Base-by-base conservation (phyloP, 2,329 filamentous ascomycete species). In the Ascochyta koolunga region DNA sequence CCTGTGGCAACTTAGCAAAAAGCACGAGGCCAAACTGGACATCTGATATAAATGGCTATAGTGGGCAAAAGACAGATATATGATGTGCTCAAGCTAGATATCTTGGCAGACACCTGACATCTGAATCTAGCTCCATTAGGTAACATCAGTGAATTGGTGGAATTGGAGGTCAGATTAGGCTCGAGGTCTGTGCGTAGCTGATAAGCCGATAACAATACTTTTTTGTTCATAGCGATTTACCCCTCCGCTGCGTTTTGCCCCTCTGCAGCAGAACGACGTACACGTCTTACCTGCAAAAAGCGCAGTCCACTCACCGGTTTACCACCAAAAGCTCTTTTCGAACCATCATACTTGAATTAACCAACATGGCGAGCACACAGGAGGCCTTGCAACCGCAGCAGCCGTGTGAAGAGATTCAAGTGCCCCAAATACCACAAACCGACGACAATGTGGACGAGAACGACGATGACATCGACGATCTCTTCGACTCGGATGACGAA, bases 391-490 rank as follows among this genome's bases (percentile, higher is more conserved):
- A 50, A 19, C 45, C 52, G 22, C 37, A 38, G 11, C 59, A 60
- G 16, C 45, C 61, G 22, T 37, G 45, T 15, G 39, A 43, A 39
- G 41, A 49, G 16, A 32, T 48, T 21, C 45, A 55, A 15, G 37
- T 51, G 4, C 50, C 43, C 9, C 50, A 61, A 25, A 54, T 50
- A 31, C 40, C 40, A 21, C 50, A 60, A 38, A 21, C 45, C 21
- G 51, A 57, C n/a, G 37, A 50, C 3, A 35, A 41, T 13, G 54
- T 57, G 5, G 58, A 63, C 4, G 50, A 64, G 18, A 84, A 87
- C 37, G 84, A 87, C 52, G 85, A 87, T 56, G 83, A 89, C 49
- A 81, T 86, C 29, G 86, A 88, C 13, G 82, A 88, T 32, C 79
- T 86, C 39, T 86, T 86, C 56, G 84, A 89, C 46, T 80, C 83